A percentile compares a stretch with the other conserved stretches of the same genome.
Conservation (phyloP, 2,329 filamentous ascomycete species). For the Phoma sp. region DNA sequence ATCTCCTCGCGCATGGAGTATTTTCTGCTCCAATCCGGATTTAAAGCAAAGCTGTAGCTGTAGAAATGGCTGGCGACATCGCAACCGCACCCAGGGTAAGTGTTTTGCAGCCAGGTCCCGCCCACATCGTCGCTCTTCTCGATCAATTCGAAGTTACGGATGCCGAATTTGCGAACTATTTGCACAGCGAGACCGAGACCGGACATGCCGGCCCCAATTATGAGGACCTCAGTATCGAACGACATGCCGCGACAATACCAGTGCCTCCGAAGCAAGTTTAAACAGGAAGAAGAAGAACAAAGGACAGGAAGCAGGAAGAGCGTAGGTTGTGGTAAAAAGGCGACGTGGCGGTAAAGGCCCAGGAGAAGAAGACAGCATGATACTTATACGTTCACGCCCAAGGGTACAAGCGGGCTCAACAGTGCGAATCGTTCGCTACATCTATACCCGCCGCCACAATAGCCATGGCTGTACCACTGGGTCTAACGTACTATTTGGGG, state of each 20-base stretch:
- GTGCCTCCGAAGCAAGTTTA: no score
- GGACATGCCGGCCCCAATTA: constrained; percentile 59
- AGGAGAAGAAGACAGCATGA: neutral
- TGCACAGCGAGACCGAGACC: constrained; percentile 57
- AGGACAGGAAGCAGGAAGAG: neutral
- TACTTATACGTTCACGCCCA: constrained; percentile 2
- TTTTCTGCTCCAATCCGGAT: constrained; percentile 65
- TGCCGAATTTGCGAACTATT: constrained; percentile 50
- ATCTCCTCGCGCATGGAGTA: constrained; percentile 64
- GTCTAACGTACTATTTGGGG: neutral
- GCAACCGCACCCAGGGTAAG: constrained; percentile 45
- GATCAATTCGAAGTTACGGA: constrained; percentile 51
- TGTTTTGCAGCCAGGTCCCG: constrained; percentile 44
- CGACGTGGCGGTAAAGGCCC: neutral
- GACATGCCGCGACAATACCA: constrained; percentile 27
- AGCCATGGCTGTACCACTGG: neutral
- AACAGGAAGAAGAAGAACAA: neutral
- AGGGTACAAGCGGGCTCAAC: neutral
- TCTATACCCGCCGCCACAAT: neutral
- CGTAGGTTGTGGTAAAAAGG: no score
- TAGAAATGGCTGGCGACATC: constrained; percentile 62
- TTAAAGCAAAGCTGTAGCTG: constrained; percentile 66
- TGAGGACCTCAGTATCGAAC: constrained; percentile 55
- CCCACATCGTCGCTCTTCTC: constrained; percentile 52
- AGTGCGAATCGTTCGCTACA: neutral